Base-by-base conservation (phyloP, 2,329 filamentous ascomycete genomes). In the Aspergillus sp. region DNA sequence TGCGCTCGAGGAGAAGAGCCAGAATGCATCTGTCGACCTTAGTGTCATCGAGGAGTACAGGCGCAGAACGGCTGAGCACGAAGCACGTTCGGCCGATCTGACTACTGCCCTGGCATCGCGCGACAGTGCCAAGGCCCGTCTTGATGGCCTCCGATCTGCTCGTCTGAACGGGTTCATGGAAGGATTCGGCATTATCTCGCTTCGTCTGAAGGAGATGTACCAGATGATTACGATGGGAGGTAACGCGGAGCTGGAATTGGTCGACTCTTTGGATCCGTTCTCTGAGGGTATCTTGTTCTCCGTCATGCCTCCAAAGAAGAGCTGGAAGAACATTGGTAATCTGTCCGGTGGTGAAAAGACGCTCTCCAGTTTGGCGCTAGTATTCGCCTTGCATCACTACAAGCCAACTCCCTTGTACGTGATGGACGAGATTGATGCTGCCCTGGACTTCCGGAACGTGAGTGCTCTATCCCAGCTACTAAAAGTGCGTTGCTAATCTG, bases 141-240 rank as follows among this genome's bases (percentile, higher is more conserved):
- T 93, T 68, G 94, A 98, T 71, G 92, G 97, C 66, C 87, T 99
- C 55, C 90, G 95, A 11, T 90, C 92, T 13, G 83, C 96, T 53
- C 91, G 95, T 30, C 83, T 98, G 7, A 94, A 97, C 69, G 94
- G 95, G 38, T 99, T 99, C 84, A 98, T 98, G 93, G 92, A 96
- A 73, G 95, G 96, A 41, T 98, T 99, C 81, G 90, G 89, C 71
- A 90, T 87, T 64, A 99, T 99, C 76, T 98, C 94, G 1, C 83
- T 97, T 23, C 90, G 94, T 0, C 83, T 99, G 49, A 99, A 99
- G 81, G 95, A 99, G 73, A 99, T 99, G 95, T 99, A 99, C 80
- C 95, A 99, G 75, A 97, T 99, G 93, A 99, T 99, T 75, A 99
- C 95, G 21, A 98, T 99, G 92, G 95, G 95, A 63, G 95, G 95